These are phyloP conservation scores for Phytophthora idaei DNA, from an alignment of 352 stramenopile genomes.

Conservation along the genomic window DNA sequence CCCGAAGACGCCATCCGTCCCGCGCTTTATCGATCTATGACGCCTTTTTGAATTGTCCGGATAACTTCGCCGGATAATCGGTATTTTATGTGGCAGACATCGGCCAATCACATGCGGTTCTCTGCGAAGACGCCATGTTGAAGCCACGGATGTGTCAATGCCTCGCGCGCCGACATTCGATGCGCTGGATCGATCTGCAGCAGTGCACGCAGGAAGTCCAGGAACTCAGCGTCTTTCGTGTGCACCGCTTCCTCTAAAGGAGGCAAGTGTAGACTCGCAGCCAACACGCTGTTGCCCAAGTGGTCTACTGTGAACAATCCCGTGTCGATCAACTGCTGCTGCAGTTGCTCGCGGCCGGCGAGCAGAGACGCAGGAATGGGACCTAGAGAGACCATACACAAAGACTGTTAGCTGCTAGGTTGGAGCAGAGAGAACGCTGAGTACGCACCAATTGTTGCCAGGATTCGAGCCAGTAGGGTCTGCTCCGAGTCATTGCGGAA, in stretches of 20 bases:
- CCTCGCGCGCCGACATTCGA: constrained; percentile 58
- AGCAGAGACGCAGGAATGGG: constrained; percentile 73
- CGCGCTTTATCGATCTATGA: constrained; percentile 12
- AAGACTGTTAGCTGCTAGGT: too few species aligned
- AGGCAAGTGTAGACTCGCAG: constrained; percentile 39
- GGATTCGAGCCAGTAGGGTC: constrained; percentile 93
- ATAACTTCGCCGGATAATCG: constrained; percentile 24
- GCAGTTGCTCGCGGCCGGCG: constrained; percentile 48
- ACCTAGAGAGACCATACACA: constrained; percentile 30
- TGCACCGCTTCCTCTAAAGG: constrained; percentile 62
- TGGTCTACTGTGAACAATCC: constrained; percentile 59
- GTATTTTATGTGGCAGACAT: constrained; percentile 9
- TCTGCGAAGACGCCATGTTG: constrained; percentile 64
- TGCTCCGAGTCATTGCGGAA: constrained; percentile 91
- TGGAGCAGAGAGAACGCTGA: neutral
- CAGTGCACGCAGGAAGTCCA: constrained; percentile 71
- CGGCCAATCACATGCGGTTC: constrained; percentile 40
- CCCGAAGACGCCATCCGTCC: constrained; percentile 19
- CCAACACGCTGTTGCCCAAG: constrained; percentile 55
- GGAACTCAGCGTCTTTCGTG: constrained; percentile 61
- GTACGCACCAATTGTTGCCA: constrained; percentile 65
- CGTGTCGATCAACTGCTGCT: constrained; percentile 64
- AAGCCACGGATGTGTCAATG: constrained; percentile 72
- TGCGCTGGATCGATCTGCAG: constrained; percentile 67
- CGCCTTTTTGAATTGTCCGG: constrained; percentile 22